Percentiles rank a stretch among this genome's conserved stretches.
Evolutionary conservation across 2,329 filamentous ascomycete species (phyloP).

Genomic region (Ascochyta pisi): DNA sequence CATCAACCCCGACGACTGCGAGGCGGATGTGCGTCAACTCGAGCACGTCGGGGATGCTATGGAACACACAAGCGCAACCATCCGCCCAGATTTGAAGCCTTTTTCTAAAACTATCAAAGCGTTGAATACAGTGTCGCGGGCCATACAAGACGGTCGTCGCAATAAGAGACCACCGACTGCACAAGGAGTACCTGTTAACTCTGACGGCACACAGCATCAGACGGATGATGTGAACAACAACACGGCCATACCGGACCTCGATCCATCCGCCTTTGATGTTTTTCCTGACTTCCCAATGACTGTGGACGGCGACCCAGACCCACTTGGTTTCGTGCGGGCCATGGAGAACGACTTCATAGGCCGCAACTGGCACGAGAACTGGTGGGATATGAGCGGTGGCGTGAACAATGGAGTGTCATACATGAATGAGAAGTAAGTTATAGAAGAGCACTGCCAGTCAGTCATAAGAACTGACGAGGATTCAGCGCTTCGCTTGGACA

Average conservation of each 20-base stretch:
- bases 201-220: neutral
- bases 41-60: constrained; percentile 33
- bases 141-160: constrained; percentile 32
- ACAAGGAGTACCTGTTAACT: neutral
- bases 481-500: no score
- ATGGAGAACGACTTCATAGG: constrained; percentile 41
- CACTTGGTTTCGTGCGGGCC: constrained; percentile 34
- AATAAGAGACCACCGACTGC: neutral
- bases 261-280: constrained; percentile 23
- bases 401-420: neutral
- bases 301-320: constrained; percentile 30
- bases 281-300: constrained; percentile 27
- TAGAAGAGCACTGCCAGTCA: no score
- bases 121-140: constrained; percentile 38
- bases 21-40: constrained; percentile 31
- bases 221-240: neutral
- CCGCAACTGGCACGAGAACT: constrained; percentile 37
- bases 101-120: constrained; percentile 39
- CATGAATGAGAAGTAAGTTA: neutral
- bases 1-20: constrained; percentile 31
- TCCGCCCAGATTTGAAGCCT: constrained; percentile 26
- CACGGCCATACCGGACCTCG: constrained; percentile 22
- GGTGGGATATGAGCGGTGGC: constrained; percentile 36
- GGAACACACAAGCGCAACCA: constrained; percentile 20
- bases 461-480: no score